These are phyloP conservation scores for Cynara cardunculus DNA, from an alignment of 129 eudicot species.

Conservation along the genomic window DNA sequence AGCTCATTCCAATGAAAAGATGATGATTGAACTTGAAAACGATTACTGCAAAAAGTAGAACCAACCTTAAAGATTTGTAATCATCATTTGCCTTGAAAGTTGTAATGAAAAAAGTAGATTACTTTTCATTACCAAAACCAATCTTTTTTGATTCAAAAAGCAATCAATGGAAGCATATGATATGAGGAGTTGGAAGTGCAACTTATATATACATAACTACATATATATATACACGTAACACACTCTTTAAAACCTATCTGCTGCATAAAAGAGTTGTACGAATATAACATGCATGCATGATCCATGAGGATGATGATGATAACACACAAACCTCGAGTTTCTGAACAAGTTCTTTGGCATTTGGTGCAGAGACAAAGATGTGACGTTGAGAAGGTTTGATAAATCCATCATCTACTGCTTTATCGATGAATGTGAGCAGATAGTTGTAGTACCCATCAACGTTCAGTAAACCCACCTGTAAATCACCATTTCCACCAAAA, in stretches of 20 bases:
- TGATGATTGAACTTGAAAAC: not conserved
- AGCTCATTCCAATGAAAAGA: not conserved
- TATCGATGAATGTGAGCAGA: constrained; percentile 74
- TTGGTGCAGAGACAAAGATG: constrained; percentile 83
- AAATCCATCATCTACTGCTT: constrained; percentile 93
- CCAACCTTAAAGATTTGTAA: not conserved
- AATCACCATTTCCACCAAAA: not conserved
- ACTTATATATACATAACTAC: not conserved
- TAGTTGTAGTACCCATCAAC: constrained; percentile 81
- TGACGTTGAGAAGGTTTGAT: constrained; percentile 77
- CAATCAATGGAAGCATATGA: not conserved
- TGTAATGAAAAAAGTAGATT: not conserved
- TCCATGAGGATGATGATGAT: not conserved
- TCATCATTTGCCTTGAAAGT: not conserved
- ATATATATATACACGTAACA: not conserved
- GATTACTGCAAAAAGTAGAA: not conserved
- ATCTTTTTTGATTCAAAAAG: not conserved
- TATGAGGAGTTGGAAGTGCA: not conserved
- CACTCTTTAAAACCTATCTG: too few relatives aligned
- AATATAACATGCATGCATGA: constrained; percentile 14
- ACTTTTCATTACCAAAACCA: not conserved
- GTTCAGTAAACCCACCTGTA: constrained; percentile 77
- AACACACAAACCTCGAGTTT: constrained; percentile 61
- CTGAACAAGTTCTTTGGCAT: constrained; percentile 76
- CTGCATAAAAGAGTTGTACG: not conserved